Evolutionary conservation across 352 stramenopile genomes (phyloP).

Genomic region (Globisporangium okanoganense): DNA sequence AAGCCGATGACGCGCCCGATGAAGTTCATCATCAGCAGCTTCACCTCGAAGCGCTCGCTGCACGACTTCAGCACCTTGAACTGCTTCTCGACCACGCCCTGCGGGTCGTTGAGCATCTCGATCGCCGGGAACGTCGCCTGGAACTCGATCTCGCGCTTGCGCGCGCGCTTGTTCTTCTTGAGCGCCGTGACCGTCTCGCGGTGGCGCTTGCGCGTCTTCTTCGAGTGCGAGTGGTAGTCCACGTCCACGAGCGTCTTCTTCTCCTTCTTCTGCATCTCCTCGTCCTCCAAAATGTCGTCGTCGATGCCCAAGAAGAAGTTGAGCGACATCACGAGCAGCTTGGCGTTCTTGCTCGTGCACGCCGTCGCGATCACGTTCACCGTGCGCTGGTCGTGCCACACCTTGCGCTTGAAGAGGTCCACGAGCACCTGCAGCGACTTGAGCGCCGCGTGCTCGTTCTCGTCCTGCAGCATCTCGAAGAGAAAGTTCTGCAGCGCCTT

Average conservation of each 20-base stretch:
- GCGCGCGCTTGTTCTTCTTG: conserved; percentile 88
- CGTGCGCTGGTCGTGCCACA: conserved; percentile 96
- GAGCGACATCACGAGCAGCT: conserved; percentile 89
- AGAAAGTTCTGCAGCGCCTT: conserved; percentile 94
- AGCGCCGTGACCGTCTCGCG: conserved; percentile 84
- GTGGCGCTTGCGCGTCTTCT: conserved; percentile 93
- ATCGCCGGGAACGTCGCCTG: conserved; percentile 94
- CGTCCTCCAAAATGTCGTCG: conserved; percentile 95
- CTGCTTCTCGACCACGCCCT: conserved; percentile 92
- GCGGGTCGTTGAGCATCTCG: conserved; percentile 96
- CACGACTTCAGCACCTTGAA: conserved; percentile 90
- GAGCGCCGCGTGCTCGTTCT: conserved; percentile 79
- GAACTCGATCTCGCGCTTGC: conserved; percentile 73
- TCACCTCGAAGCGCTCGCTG: conserved; percentile 91
- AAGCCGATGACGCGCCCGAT: conserved; percentile 96
- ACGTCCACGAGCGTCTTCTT: conserved; percentile 83
- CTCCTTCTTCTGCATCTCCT: conserved; percentile 89
- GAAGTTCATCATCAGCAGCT: conserved; percentile 99
- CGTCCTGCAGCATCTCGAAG: conserved; percentile 92
- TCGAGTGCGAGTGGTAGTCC: conserved; percentile 94
- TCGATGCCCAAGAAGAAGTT: conserved; percentile 99
- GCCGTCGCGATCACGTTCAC: conserved; percentile 97
- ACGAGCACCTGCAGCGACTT: conserved; percentile 92
- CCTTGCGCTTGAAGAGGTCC: conserved; percentile 95
- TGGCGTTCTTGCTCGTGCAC: conserved; percentile 83